Conservation (phyloP, 2,329 filamentous ascomycete species). For the Thielaviopsis euricoi region DNA sequence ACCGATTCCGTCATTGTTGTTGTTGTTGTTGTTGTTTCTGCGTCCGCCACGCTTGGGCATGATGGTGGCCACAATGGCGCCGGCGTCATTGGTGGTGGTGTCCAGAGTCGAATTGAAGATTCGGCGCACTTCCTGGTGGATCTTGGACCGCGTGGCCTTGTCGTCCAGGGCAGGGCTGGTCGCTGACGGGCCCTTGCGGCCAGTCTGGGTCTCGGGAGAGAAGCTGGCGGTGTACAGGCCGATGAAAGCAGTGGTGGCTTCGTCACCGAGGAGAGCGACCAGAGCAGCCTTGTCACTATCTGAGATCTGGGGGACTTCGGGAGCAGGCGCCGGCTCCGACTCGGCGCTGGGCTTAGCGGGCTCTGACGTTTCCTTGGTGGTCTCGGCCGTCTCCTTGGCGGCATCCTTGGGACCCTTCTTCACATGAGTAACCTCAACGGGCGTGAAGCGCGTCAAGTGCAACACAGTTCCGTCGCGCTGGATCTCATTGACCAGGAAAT, state of each 20-base stretch:
- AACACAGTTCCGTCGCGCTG: constrained; percentile 57
- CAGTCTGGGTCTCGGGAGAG: constrained; percentile 16
- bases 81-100: constrained; percentile 43
- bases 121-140: constrained; percentile 51
- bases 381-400: background rate
- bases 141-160: constrained; percentile 26
- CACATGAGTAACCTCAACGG: constrained; percentile 9
- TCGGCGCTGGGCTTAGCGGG: constrained; percentile 17
- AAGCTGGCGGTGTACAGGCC: constrained; percentile 24
- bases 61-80: constrained; percentile 50
- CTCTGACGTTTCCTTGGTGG: constrained; percentile 13
- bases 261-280: constrained; percentile 22
- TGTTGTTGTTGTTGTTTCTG: constrained; percentile 7
- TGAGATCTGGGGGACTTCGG: constrained; percentile 14
- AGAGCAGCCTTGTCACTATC: constrained; percentile 22
- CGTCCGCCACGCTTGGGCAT: constrained; percentile 28
- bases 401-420: constrained; percentile 1
- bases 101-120: constrained; percentile 69
- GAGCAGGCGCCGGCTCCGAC: constrained; percentile 15
- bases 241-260: constrained; percentile 25
- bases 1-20: background rate
- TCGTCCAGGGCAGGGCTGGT: constrained; percentile 28
- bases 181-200: constrained; percentile 19
- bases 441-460: constrained; percentile 35
- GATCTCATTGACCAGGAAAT: constrained; percentile 89